phyloP scores from a whole-genome alignment of 192 early-diverging fungal genomes.

The Mortierella claussenii region DNA sequence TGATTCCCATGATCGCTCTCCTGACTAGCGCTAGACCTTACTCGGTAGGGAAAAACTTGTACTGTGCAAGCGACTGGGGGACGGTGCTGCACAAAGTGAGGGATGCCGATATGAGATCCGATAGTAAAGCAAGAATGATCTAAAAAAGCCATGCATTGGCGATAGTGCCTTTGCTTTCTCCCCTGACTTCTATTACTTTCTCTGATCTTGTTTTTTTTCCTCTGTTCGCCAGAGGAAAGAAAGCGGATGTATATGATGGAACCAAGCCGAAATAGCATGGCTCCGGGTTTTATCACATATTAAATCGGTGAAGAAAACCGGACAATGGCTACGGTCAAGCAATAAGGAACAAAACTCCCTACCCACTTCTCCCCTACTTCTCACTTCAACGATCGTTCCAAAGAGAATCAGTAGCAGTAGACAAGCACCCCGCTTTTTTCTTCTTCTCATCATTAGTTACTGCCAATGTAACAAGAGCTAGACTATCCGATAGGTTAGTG shows the following conservation, averaged over 20 bases:
- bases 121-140: no score
- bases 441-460: no score
- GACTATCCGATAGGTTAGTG: not conserved
- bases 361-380: not conserved
- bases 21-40: not conserved
- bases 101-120: no score
- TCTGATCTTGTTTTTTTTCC: not conserved
- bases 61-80: not conserved
- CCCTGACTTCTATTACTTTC: not conserved
- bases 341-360: not conserved
- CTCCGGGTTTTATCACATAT: not conserved
- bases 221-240: no score
- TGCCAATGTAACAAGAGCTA: no score
- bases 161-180: not conserved
- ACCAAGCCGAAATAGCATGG: not conserved
- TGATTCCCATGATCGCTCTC: not conserved
- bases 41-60: not conserved
- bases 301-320: not conserved
- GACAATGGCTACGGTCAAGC: not conserved
- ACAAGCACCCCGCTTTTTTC: not conserved
- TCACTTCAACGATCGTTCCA: not conserved
- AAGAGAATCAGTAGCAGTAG: not conserved
- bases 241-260: not conserved
- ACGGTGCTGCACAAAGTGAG: no score
- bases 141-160: no score